Base-by-base conservation (phyloP, 768 basidiomycete species). In the Melanogaster broomeanus region DNA sequence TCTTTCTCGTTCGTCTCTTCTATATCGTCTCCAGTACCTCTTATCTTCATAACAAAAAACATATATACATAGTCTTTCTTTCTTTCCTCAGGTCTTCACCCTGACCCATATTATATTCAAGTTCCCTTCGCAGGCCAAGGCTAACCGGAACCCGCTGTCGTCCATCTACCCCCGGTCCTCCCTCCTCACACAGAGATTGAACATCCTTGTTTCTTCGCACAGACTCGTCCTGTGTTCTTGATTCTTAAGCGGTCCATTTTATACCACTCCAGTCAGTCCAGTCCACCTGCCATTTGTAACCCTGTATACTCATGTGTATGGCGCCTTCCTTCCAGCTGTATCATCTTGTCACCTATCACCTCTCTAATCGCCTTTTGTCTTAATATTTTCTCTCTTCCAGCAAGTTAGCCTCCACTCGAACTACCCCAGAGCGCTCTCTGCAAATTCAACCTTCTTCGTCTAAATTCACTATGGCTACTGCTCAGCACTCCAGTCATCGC, bases 401-500 rank as follows among this genome's bases (percentile, higher is more conserved):
- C 55, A 58, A 38, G 42, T 22, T 52, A 33, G 41, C 30, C 53
- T 51, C 55, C 49, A 52, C 49, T 46, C 57, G 54, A 40, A 46
- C 19, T 40, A 31, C 39, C 28, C 22, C 40, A 45, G 44, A 51
- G 53, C 61, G 49, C 56, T 56, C 46, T 57, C 55, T 50, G 56
- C 56, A 49, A n/a, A 54, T 55, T 21, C 13, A n/a, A n/a, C 21
- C 4, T 52, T 46, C 56, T 45, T 58, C 41, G 55, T 51, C 43
- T 48, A 22, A 51, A 49, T 56, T 40, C 56, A 55, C 15, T 15
- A 80, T 81, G 78, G 70, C 79, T 47, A 68, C 77, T 42, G 58
- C 74, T 51, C 68, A 62, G 28, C 65, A 66, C 45, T 64, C 78
- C 61, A 85, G 77, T 68, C 73, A 76, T 56, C 88, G 91, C 62